Percentiles rank a stretch among this genome's conserved stretches.
Conservation (phyloP, 192 early-diverging fungal genomes). For the Backusella mclennaniae region DNA sequence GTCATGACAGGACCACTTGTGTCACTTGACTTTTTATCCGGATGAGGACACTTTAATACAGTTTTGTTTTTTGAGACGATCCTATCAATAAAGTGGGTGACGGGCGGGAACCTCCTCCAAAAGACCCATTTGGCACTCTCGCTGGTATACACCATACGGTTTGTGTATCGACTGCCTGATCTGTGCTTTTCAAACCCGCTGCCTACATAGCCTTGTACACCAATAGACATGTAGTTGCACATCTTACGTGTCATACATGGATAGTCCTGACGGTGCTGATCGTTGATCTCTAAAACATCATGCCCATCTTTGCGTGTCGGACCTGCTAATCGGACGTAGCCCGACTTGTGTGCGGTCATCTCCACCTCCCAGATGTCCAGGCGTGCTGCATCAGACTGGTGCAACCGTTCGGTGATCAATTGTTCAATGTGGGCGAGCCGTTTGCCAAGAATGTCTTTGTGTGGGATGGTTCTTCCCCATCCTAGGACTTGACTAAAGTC, state of each 20-base stretch:
- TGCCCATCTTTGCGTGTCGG: slow-evolving; percentile 46
- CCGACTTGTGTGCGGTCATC: slow-evolving; percentile 56
- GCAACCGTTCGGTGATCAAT: slow-evolving; percentile 54
- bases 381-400: slow-evolving; percentile 55
- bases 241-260: slow-evolving; percentile 47
- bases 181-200: slow-evolving; percentile 68
- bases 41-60: slow-evolving; percentile 41
- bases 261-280: neutral
- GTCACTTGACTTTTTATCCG: slow-evolving; percentile 25
- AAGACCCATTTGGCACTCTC: slow-evolving; percentile 66
- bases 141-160: slow-evolving; percentile 62
- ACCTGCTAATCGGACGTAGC: slow-evolving; percentile 61
- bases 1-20: slow-evolving; percentile 45
- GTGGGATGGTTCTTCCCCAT: slow-evolving; percentile 67
- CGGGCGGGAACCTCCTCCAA: slow-evolving; percentile 55
- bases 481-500: slow-evolving; percentile 72
- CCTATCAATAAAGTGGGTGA: slow-evolving; percentile 58
- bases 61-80: slow-evolving; percentile 46
- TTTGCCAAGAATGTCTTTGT: slow-evolving; percentile 57
- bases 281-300: slow-evolving; percentile 24
- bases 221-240: slow-evolving; percentile 72
- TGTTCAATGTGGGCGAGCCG: slow-evolving; percentile 55
- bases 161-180: slow-evolving; percentile 58
- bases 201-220: slow-evolving; percentile 73
- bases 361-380: slow-evolving; percentile 72